These are phyloP conservation scores for Trametes elegans DNA, from an alignment of 768 basidiomycete species.

Conservation along the genomic window DNA sequence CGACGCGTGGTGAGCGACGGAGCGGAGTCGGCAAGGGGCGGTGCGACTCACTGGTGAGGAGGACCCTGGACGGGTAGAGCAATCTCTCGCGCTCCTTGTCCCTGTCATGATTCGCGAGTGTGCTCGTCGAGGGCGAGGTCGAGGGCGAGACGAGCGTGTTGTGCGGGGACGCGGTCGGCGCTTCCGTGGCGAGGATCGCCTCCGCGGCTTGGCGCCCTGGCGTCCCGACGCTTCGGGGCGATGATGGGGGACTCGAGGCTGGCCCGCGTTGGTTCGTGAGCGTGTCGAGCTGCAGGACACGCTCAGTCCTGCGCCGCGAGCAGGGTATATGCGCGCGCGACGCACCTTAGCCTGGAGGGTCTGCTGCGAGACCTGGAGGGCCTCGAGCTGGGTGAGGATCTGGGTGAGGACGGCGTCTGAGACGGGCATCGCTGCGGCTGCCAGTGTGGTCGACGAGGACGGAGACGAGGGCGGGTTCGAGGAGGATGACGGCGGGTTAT, in stretches of 20 bases:
- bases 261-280: constrained; percentile 36
- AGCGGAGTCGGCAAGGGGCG: neutral
- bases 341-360: constrained; percentile 75
- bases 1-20: neutral
- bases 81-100: constrained; percentile 65
- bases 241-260: constrained; percentile 26
- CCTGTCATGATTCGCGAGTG: neutral
- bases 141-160: constrained; percentile 18
- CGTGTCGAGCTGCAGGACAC: constrained; percentile 48
- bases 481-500: too few species aligned
- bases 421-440: constrained; percentile 13
- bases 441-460: neutral
- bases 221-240: constrained; percentile 23
- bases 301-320: neutral
- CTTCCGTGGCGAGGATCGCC: constrained; percentile 30
- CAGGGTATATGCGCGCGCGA: neutral
- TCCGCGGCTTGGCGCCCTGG: constrained; percentile 7
- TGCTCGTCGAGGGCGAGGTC: constrained; percentile 9
- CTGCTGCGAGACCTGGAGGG: constrained; percentile 73
- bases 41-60: constrained; percentile 71
- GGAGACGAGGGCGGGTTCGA: neutral
- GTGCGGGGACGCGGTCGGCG: constrained; percentile 29
- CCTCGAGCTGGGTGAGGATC: constrained; percentile 69
- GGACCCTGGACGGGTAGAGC: constrained; percentile 79
- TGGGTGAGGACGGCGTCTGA: constrained; percentile 63